phyloP scores from a whole-genome alignment of 1,139 yeast genomes.

The Groenewaldozyma sp. region DNA sequence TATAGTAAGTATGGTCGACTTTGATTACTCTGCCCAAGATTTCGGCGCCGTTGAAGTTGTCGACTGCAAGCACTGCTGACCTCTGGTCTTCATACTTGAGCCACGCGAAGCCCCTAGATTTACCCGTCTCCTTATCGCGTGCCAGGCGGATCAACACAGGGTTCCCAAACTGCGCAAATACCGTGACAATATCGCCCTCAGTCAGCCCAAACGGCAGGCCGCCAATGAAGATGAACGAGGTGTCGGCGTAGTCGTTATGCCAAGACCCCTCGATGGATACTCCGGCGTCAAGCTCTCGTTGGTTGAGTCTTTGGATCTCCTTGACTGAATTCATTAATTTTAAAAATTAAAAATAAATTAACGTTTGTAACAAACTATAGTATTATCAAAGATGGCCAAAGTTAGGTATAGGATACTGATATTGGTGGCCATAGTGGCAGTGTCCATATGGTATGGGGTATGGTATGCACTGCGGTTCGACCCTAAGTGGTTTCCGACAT shows the following conservation, averaged over 20 bases:
- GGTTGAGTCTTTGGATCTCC: constrained; percentile 53
- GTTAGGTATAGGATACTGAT: background rate
- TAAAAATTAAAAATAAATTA: background rate
- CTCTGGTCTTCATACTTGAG: constrained; percentile 75
- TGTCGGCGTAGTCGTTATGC: constrained; percentile 78
- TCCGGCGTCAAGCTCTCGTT: constrained; percentile 56
- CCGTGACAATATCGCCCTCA: constrained; percentile 65
- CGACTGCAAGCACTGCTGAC: constrained; percentile 79
- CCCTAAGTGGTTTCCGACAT: constrained; percentile 19
- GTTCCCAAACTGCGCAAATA: constrained; percentile 85
- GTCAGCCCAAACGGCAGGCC: constrained; percentile 56
- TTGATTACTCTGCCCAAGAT: constrained; percentile 49
- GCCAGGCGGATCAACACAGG: constrained; percentile 70
- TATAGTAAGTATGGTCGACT: constrained; percentile 72
- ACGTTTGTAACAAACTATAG: background rate
- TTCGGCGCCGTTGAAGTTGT: constrained; percentile 69
- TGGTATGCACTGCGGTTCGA: constrained; percentile 1
- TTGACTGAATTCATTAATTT: constrained; percentile 12
- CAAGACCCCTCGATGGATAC: constrained; percentile 62
- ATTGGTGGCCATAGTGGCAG: background rate
- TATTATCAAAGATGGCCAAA: background rate
- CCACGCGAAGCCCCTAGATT: constrained; percentile 70
- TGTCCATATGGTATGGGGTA: background rate
- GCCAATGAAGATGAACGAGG: constrained; percentile 60
- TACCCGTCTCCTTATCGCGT: constrained; percentile 61